Percentiles rank a stretch among this genome's conserved stretches.
phyloP scores from a whole-genome alignment of 148 eudicot genomes.

The Linanthus parryae region DNA sequence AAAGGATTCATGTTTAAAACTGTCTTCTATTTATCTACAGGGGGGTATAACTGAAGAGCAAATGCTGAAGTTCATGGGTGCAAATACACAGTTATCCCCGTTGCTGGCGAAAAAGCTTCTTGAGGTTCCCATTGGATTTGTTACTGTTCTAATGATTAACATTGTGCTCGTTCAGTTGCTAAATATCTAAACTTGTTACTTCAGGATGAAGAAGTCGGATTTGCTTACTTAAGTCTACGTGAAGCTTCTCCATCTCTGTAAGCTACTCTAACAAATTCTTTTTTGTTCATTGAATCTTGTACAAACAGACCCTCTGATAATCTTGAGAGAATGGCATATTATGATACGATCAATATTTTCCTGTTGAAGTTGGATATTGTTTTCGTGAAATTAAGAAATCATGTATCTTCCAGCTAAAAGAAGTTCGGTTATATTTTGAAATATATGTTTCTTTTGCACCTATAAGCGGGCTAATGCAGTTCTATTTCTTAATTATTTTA shows the following conservation, averaged over 20 bases:
- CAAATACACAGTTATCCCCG: constrained; percentile 64
- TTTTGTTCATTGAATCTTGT: constrained; percentile 5
- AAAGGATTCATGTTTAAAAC: background rate
- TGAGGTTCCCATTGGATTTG: constrained; percentile 43
- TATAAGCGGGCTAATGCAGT: too few relatives aligned
- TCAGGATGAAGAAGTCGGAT: constrained; percentile 83
- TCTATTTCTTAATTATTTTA: too few relatives aligned
- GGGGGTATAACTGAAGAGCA: constrained; percentile 97
- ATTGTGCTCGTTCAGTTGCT: background rate
- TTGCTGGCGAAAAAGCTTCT: constrained; percentile 79
- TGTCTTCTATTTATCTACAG: constrained; percentile 23
- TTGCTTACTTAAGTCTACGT: constrained; percentile 87
- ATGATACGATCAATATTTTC: too few relatives aligned
- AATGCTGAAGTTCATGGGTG: constrained; percentile 93
- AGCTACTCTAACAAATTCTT: constrained; percentile 14
- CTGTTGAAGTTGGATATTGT: too few relatives aligned
- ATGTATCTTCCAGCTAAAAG: too few relatives aligned
- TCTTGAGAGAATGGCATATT: too few relatives aligned
- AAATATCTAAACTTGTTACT: constrained; percentile 14
- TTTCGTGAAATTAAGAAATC: too few relatives aligned
- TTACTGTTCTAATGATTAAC: background rate
- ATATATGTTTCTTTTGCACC: too few relatives aligned
- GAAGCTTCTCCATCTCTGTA: constrained; percentile 92
- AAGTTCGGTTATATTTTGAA: too few relatives aligned
- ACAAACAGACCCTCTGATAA: background rate